A percentile compares a stretch with the other conserved stretches of the same genome.
Evolutionary conservation across 352 stramenopile genomes (phyloP).

Genomic region (Phytopythium kandeliae): DNA sequence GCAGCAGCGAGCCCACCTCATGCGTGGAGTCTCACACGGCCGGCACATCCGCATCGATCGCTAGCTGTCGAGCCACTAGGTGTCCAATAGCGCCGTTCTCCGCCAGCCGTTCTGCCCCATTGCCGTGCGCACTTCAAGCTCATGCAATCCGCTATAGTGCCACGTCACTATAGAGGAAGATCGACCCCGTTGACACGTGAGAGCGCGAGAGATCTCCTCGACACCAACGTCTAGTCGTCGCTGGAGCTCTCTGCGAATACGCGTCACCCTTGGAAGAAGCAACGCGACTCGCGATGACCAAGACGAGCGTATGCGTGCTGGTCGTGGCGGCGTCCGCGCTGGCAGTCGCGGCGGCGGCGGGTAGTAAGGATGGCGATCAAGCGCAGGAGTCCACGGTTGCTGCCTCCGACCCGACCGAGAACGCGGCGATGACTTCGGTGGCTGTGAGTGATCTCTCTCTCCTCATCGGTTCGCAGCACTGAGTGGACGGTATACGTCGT

Average conservation of each 20-base stretch:
- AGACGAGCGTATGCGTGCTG: background rate
- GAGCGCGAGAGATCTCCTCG: slow-evolving; percentile 1
- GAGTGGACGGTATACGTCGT: background rate
- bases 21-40: slow-evolving; percentile 21
- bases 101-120: no score
- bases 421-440: background rate
- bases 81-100: slow-evolving; percentile 29
- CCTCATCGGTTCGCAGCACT: background rate
- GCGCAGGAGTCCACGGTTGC: background rate
- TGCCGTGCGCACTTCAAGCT: no score
- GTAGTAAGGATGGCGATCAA: background rate
- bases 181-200: no score
- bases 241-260: background rate
- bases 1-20: slow-evolving; percentile 31
- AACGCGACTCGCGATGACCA: background rate
- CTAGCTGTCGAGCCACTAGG: slow-evolving; percentile 21
- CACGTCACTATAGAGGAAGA: no score
- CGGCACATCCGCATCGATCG: slow-evolving; percentile 11
- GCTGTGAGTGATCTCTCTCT: background rate
- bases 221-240: no score
- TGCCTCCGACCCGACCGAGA: background rate
- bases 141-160: no score
- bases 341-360: background rate
- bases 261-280: background rate
- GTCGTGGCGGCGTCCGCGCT: background rate